Evolutionary conservation across 2,329 filamentous ascomycete genomes (phyloP).

Genomic region (Byssoonygena ceratinophila): DNA sequence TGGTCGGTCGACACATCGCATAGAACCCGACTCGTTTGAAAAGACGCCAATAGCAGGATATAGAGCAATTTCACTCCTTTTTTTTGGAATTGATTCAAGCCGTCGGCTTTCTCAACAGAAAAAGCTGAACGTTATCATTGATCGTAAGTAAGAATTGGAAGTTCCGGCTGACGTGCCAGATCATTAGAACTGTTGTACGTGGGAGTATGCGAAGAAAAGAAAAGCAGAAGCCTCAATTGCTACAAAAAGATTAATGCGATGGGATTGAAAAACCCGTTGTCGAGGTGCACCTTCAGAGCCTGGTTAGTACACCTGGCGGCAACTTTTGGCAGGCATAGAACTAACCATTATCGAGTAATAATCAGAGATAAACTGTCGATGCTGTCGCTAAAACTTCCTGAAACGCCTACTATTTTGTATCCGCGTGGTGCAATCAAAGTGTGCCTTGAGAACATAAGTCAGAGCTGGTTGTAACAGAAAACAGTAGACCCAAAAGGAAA

Average conservation of each 20-base stretch:
- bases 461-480: not conserved
- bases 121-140: not conserved
- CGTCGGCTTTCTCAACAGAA: not conserved
- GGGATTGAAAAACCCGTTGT: not conserved
- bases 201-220: not conserved
- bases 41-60: not conserved
- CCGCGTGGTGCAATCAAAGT: slow-evolving; percentile 81
- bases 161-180: not conserved
- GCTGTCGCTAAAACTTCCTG: slow-evolving; percentile 70
- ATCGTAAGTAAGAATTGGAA: slow-evolving; percentile 7
- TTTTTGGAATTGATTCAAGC: not conserved
- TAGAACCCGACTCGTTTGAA: not conserved
- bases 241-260: not conserved
- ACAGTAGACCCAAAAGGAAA: slow-evolving; percentile 3
- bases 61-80: not conserved
- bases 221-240: not conserved
- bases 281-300: not conserved
- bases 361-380: slow-evolving; percentile 78
- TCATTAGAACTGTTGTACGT: slow-evolving; percentile 1
- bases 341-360: slow-evolving; percentile 50
- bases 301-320: not conserved
- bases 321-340: not conserved
- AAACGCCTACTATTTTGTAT: slow-evolving; percentile 78
- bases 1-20: too few relatives aligned
- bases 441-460: slow-evolving; percentile 46